Conservation (phyloP, 148 eudicot genomes). For the Cornus kousa region DNA sequence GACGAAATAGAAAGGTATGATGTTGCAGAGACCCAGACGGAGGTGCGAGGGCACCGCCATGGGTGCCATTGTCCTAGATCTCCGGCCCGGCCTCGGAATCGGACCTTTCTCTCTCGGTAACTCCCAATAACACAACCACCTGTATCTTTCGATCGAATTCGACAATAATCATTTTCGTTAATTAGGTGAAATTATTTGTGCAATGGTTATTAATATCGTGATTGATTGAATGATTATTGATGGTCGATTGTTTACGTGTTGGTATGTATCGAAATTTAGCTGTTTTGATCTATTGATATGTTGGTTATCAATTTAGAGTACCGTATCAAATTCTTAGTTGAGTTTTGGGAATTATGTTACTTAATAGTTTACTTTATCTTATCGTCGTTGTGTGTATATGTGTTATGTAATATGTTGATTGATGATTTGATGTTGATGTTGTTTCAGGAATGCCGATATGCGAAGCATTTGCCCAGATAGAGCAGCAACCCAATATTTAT, state of each 20-base stretch:
- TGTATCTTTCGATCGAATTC: background rate
- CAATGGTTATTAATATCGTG: background rate
- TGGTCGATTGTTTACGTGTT: background rate
- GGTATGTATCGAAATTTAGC: background rate
- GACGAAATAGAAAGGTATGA: conserved; percentile 9
- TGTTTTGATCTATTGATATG: background rate
- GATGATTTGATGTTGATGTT: background rate
- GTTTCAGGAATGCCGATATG: conserved; percentile 93
- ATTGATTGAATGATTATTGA: background rate
- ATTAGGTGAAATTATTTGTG: background rate
- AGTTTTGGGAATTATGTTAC: background rate
- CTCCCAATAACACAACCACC: background rate
- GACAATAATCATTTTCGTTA: background rate
- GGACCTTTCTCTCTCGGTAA: conserved; percentile 87
- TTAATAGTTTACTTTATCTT: too few species aligned
- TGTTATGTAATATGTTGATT: background rate
- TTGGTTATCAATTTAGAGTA: background rate
- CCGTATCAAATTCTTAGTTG: background rate
- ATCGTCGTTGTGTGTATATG: background rate
- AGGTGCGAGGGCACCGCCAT: conserved; percentile 89
- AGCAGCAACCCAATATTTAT: conserved; percentile 89
- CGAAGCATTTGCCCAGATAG: conserved; percentile 88
- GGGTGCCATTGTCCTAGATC: conserved; percentile 88
- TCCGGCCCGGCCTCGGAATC: conserved; percentile 82
- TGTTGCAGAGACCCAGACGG: conserved; percentile 64